Evolutionary conservation across 495 filamentous ascomycete species (phyloP).

Genomic region (Copromyces sp.): DNA sequence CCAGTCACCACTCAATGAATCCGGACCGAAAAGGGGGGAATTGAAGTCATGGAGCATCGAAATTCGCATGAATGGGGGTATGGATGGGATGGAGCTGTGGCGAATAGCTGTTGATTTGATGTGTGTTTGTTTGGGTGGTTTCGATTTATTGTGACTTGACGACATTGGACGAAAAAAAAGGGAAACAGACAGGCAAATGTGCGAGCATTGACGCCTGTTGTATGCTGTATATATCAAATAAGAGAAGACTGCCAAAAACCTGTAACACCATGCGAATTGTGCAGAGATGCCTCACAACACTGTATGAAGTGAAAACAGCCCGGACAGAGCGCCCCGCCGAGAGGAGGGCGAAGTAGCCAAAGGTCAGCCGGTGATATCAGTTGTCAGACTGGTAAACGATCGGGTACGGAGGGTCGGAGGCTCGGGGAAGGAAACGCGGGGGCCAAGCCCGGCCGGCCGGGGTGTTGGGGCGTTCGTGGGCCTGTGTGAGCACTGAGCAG

Average conservation of each 20-base stretch:
- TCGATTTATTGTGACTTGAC: neutral
- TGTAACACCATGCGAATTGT: neutral
- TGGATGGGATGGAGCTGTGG: neutral
- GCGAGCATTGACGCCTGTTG: neutral
- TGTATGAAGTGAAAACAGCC: neutral
- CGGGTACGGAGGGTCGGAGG: neutral
- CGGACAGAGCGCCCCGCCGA: neutral
- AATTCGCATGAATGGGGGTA: neutral
- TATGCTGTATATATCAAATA: neutral
- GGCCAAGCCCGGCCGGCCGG: neutral
- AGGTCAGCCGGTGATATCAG: neutral
- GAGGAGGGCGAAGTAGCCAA: neutral
- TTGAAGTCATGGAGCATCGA: neutral
- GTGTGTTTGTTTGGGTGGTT: constrained; percentile 6
- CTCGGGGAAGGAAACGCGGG: neutral
- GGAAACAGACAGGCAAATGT: neutral
- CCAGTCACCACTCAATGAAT: neutral
- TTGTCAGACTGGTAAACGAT: neutral
- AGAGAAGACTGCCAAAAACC: neutral
- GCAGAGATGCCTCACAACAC: neutral
- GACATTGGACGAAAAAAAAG: neutral
- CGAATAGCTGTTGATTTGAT: neutral
- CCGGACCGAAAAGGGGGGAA: neutral
- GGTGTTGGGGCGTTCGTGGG: neutral
- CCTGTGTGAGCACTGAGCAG: neutral